A percentile compares a stretch with the other conserved stretches of the same genome.
Conservation (phyloP, 768 basidiomycete species). For the Suillus luteus region DNA sequence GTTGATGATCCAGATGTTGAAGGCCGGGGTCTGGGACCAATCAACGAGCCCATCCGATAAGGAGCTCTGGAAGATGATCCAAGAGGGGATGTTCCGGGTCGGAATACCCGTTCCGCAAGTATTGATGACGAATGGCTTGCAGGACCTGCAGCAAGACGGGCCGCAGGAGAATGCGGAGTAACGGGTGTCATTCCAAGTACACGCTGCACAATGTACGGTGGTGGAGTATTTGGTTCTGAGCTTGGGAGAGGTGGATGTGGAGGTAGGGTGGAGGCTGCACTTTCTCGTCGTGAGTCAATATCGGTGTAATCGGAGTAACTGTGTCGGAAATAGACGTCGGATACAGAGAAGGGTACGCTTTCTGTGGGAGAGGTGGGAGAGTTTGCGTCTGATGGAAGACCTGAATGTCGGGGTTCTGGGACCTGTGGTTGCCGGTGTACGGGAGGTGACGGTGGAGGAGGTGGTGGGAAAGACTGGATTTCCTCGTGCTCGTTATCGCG, state of each 20-base stretch:
- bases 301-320: slow-evolving; percentile 35
- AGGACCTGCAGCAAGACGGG: background rate
- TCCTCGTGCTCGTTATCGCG: slow-evolving; percentile 12
- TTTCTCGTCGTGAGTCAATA: slow-evolving; percentile 35
- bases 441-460: slow-evolving; percentile 20
- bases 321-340: slow-evolving; percentile 52
- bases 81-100: slow-evolving; percentile 14
- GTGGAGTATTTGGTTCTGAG: slow-evolving; percentile 24
- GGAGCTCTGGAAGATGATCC: slow-evolving; percentile 1
- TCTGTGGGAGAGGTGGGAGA: slow-evolving; percentile 63
- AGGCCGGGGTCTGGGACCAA: slow-evolving; percentile 34
- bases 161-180: slow-evolving; percentile 12
- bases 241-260: slow-evolving; percentile 44
- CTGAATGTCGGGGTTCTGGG: slow-evolving; percentile 27
- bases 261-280: slow-evolving; percentile 39
- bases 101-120: background rate
- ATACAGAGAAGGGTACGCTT: slow-evolving; percentile 57
- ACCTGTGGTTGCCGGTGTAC: slow-evolving; percentile 31
- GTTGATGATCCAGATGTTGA: slow-evolving; percentile 23
- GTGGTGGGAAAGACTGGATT: background rate
- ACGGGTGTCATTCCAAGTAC: slow-evolving; percentile 33
- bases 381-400: slow-evolving; percentile 32
- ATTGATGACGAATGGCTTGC: slow-evolving; percentile 1
- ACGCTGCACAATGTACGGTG: slow-evolving; percentile 35
- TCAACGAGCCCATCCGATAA: slow-evolving; percentile 24